Conservation (phyloP, 2,329 filamentous ascomycete species). For the Lecanicillium sp. region DNA sequence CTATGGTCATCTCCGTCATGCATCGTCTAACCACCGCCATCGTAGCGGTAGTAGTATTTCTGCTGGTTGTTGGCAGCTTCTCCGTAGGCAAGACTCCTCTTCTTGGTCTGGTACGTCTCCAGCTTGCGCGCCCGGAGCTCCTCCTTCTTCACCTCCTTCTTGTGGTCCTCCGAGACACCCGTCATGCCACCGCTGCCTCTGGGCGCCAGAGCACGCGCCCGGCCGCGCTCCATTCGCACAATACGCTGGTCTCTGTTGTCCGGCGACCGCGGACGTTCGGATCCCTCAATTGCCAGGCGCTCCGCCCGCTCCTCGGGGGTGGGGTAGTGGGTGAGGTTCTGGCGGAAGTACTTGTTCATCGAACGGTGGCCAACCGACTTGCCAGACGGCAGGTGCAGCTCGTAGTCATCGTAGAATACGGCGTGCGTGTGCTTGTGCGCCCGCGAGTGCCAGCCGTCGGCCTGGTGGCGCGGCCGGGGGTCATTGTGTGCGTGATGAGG, state of each 20-base stretch:
- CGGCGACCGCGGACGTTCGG: conserved; percentile 23
- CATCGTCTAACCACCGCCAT: conserved; percentile 35
- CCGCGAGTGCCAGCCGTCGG: conserved; percentile 75
- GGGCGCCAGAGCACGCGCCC: conserved; percentile 52
- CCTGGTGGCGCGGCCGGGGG: conserved; percentile 65
- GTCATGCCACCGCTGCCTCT: conserved; percentile 73
- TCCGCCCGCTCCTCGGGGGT: conserved; percentile 68
- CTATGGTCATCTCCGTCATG: conserved; percentile 6
- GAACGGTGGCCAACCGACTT: conserved; percentile 86
- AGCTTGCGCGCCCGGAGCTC: conserved; percentile 65
- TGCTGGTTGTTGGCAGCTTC: conserved; percentile 70
- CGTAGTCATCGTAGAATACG: conserved; percentile 86
- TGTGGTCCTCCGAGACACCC: conserved; percentile 71
- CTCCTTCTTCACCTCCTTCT: conserved; percentile 56
- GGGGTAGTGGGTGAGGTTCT: conserved; percentile 84
- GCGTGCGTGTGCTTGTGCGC: conserved; percentile 68
- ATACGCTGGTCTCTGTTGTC: conserved; percentile 33
- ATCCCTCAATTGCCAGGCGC: conserved; percentile 54
- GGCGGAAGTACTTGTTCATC: conserved; percentile 79
- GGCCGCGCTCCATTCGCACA: conserved; percentile 30
- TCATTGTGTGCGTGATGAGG: conserved; percentile 70
- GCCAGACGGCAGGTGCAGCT: conserved; percentile 87
- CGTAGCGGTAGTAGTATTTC: conserved; percentile 49
- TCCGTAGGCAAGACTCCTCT: conserved; percentile 64
- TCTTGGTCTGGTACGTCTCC: conserved; percentile 55